Evolutionary conservation across 495 filamentous ascomycete genomes (phyloP), one percentile per base, ranked within the genome.

Genomic region (Ramalina intermedia): DNA sequence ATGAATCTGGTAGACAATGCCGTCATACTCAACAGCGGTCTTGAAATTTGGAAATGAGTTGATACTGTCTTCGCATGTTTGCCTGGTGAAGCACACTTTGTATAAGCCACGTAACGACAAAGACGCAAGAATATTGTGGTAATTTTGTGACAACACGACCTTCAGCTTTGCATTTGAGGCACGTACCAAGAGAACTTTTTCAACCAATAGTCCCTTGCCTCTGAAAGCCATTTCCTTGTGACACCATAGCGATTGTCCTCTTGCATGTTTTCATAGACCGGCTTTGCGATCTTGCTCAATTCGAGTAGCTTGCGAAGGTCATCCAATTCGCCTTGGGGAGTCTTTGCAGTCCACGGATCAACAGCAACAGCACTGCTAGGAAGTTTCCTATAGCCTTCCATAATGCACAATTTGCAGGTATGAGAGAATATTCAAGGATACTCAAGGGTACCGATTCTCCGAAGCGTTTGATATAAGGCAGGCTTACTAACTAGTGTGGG

Each of bases 41-140:
- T 56, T 76, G 63, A 71, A 85, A 51, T 87, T 75, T 2, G 81
- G 78, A 52, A 81, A 74, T 9, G 58, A 68, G 63, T 87, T 85
- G 46, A 81, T 76, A 33, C 67, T 66, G 11, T 63, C 53, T 56
- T 84, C 79, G 12, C 62, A 58, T 7, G 66, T 55, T 54, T 70
- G 68, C 75, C 72, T 73, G 16, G 12, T 35, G 37, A 45, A 24
- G 7, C 29, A 33, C 29, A 41, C 17, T 12, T 8, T 24, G 39
- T 9, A n/a, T n/a, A 20, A 18, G 39, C 14, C 39, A 41, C 1
- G 7, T 0, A 11, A 14, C 4, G 21, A 20, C 6, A 41, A 4
- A 14, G 0, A 41, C 11, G 39, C 17, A 24, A 41, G 3, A 24
- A 48, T 7, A 39, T 20, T 29, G 20, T 9, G 46, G 17, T 24